Base-by-base conservation (phyloP, 768 basidiomycete species). In the Suillus bovinus region DNA sequence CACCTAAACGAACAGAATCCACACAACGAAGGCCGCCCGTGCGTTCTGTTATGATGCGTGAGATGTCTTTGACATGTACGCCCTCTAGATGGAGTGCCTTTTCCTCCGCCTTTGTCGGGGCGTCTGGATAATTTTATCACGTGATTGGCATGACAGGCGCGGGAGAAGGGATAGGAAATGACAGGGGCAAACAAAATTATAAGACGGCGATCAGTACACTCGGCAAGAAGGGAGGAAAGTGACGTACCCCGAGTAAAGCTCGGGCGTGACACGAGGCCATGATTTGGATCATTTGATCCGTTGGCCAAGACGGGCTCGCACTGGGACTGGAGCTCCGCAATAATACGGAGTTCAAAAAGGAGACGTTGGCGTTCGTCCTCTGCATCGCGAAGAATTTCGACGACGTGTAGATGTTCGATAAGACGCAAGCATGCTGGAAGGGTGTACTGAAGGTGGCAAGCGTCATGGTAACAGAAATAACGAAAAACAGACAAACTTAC, bases 391-490 rank as follows among this genome's bases (percentile, higher is more conserved):
- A 93, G 77, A 16, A 91, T 83, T 69, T 93, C 91, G 8, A 83
- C 82, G 31, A 85, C 81, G 68, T 91, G 87, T 1, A 89, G 82
- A 4, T 87, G 86, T 70, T 92, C 90, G 17, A 92, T 71, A 36
- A 92, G 79, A 22, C 90, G 85, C 73, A 93, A 78, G 69, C 89
- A 91, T 5, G 88, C 84, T 0, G 91, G 88, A 20, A 92, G 78
- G 68, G 90, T 87, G 67, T 90, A 91, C 88, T 91, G 24, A 27
- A 17, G 16, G 54, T 38, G 1, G 3, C 17, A 38, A 4, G 22
- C n/a, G n/a, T n/a, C n/a, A n/a, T n/a, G n/a, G n/a, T 17, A 16
- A 24, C 9, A 38, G 34, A 55, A 55, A 38, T 5, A 3, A 54
- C 22, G 55, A 61, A 62, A 54, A 57, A 20, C 33, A 10, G 2